Evolutionary conservation across 495 filamentous ascomycete genomes (phyloP), one percentile per base, ranked within the genome.

Genomic region (Penicillium mononematosum): DNA sequence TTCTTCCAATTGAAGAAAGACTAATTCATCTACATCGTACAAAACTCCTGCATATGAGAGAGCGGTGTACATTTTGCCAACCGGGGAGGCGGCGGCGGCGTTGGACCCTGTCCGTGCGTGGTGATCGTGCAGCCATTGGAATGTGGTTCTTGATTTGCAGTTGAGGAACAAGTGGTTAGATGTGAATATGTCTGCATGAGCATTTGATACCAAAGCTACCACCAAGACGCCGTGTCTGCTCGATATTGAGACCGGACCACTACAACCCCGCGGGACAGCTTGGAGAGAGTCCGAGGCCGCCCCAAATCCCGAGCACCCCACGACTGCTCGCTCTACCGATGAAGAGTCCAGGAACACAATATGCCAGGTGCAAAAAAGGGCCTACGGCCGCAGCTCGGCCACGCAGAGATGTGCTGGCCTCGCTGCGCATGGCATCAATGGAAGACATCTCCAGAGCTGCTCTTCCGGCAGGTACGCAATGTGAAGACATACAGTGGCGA

Each of bases 401-500:
- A 31, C 73, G 76, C 67, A 76, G 78, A 64, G 73, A 87, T 74
- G 85, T 93, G 60, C 72, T 95, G 63, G 82, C 84, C 19, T 86
- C 90, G 4, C 75, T 96, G 52, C 86, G 86, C 61, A 80, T 78
- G 77, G 85, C 85, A 29, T 87, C 90, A 49, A 82, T 87, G 75
- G 89, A 94, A 73, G 75, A 89, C 59, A 82, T 89, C 43, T 78
- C 82, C 41, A 89, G 90, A 71, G 83, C 90, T 22, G 77, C 86
- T 16, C 79, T 96, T 24, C 91, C 91, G 54, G 90, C 90, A 64
- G 89, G 89, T 91, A 81, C 47, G 78, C 59, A 19, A 34, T 42
- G 20, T 24, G 25, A 12, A 24, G 14, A 2, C 36, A 48, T 44
- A 7, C 7, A 20, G 38, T 20, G 45, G 24, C 54, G 2, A 14